phyloP scores from a whole-genome alignment of 2,329 filamentous ascomycete genomes.

The Penicillium sp. region DNA sequence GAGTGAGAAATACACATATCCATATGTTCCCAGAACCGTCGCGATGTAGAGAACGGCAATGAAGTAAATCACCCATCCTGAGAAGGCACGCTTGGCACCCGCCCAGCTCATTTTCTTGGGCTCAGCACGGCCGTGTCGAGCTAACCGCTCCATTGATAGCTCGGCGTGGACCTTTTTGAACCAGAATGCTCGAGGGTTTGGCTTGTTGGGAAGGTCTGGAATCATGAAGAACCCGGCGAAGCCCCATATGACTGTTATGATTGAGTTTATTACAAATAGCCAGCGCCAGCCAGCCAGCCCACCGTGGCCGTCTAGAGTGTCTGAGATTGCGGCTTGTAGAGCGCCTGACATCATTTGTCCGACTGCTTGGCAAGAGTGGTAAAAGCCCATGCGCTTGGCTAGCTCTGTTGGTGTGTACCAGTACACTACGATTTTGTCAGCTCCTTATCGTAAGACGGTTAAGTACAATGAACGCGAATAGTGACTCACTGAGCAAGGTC shows the following conservation, averaged over 20 bases:
- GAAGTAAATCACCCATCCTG: conserved; percentile 49
- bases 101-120: conserved; percentile 49
- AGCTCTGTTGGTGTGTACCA: conserved; percentile 42
- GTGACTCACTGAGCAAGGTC: conserved; percentile 28
- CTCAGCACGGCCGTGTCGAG: conserved; percentile 47
- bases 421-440: conserved; percentile 18
- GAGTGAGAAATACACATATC: conserved; percentile 36
- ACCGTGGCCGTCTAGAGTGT: conserved; percentile 30
- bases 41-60: conserved; percentile 48
- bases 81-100: conserved; percentile 46
- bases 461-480: neutral
- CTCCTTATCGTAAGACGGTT: neutral
- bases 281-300: conserved; percentile 38
- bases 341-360: conserved; percentile 34
- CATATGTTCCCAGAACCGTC: conserved; percentile 49
- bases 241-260: conserved; percentile 40
- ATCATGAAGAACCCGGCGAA: conserved; percentile 37
- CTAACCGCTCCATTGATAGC: conserved; percentile 46
- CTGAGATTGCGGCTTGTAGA: conserved; percentile 31
- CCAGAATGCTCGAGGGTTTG: conserved; percentile 37
- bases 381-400: conserved; percentile 35
- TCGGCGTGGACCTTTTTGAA: conserved; percentile 45
- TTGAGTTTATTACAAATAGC: conserved; percentile 41
- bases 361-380: conserved; percentile 30
- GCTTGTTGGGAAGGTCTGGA: conserved; percentile 39